These are phyloP conservation scores for Roridomyces roridus DNA, from an alignment of 768 basidiomycete genomes.

Conservation along the genomic window DNA sequence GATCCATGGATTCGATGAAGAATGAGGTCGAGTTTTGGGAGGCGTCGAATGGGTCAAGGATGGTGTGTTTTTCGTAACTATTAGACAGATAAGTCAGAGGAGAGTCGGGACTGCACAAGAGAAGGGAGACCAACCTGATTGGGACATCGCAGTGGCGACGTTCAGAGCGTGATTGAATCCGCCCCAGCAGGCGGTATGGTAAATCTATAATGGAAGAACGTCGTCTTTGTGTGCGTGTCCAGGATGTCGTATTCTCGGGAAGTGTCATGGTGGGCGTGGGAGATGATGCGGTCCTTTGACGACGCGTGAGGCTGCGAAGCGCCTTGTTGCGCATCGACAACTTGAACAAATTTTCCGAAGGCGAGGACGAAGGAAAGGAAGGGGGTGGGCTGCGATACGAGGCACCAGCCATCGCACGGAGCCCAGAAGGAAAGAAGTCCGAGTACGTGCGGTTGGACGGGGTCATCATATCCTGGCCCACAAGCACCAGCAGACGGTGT, in stretches of 20 bases:
- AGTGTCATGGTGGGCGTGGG: neutral
- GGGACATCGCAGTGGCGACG: slow-evolving; percentile 1
- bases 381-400: slow-evolving; percentile 15
- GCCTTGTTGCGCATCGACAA: slow-evolving; percentile 17
- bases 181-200: slow-evolving; percentile 41
- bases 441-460: slow-evolving; percentile 42
- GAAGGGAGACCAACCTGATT: slow-evolving; percentile 2
- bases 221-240: slow-evolving; percentile 14
- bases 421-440: slow-evolving; percentile 55
- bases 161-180: slow-evolving; percentile 27
- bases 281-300: slow-evolving; percentile 13
- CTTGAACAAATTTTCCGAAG: slow-evolving; percentile 6
- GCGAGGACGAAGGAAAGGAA: slow-evolving; percentile 7
- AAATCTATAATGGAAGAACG: slow-evolving; percentile 42
- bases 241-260: neutral
- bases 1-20: slow-evolving; percentile 48
- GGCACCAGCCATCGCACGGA: slow-evolving; percentile 44
- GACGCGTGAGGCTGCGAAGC: slow-evolving; percentile 19
- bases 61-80: slow-evolving; percentile 24
- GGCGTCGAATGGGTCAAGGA: slow-evolving; percentile 47
- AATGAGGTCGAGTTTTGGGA: slow-evolving; percentile 49
- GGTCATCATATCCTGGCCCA: slow-evolving; percentile 25
- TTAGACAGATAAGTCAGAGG: too few species aligned
- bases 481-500: neutral
- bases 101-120: slow-evolving; percentile 2